Percentiles rank a stretch among this genome's conserved stretches.
These are phyloP conservation scores for Clavulina sp. DNA, from an alignment of 768 basidiomycete genomes.

Conservation along the genomic window DNA sequence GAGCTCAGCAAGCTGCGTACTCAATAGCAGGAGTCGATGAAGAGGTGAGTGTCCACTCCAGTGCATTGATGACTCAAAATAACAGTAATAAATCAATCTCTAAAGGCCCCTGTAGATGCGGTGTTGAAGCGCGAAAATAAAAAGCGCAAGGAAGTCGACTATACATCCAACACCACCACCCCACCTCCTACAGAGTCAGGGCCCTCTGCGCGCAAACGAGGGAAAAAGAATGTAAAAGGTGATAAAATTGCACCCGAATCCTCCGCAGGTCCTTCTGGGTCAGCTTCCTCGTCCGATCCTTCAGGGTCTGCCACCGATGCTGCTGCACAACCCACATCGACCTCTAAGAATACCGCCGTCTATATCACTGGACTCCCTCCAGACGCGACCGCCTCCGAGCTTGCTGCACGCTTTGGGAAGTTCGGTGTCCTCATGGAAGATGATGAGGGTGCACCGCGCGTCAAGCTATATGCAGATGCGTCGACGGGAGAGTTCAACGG, in stretches of 20 bases:
- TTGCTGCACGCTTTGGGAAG: slow-evolving; percentile 74
- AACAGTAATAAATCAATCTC: slow-evolving; percentile 7
- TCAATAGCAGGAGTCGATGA: slow-evolving; percentile 88
- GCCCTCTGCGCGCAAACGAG: slow-evolving; percentile 44
- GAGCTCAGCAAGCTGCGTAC: slow-evolving; percentile 90
- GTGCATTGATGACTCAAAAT: not conserved
- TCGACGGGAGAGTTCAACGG: slow-evolving; percentile 82
- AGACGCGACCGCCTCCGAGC: slow-evolving; percentile 54
- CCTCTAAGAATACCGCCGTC: slow-evolving; percentile 88
- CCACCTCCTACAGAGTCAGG: slow-evolving; percentile 28
- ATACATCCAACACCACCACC: slow-evolving; percentile 36
- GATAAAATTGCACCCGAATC: slow-evolving; percentile 21
- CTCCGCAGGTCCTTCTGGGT: too few relatives aligned
- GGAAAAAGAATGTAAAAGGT: slow-evolving; percentile 36
- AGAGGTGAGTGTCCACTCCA: slow-evolving; percentile 37
- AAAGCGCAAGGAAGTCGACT: slow-evolving; percentile 62
- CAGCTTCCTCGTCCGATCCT: not conserved
- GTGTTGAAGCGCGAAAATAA: slow-evolving; percentile 33
- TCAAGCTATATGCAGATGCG: slow-evolving; percentile 87
- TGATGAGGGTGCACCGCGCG: slow-evolving; percentile 75
- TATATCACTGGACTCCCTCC: slow-evolving; percentile 73
- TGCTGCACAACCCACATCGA: slow-evolving; percentile 21
- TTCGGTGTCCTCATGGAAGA: slow-evolving; percentile 90
- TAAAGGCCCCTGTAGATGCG: slow-evolving; percentile 72
- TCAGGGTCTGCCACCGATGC: slow-evolving; percentile 1